Conservation (phyloP, 73 alveolate species). For the Uronychia binucleata region DNA sequence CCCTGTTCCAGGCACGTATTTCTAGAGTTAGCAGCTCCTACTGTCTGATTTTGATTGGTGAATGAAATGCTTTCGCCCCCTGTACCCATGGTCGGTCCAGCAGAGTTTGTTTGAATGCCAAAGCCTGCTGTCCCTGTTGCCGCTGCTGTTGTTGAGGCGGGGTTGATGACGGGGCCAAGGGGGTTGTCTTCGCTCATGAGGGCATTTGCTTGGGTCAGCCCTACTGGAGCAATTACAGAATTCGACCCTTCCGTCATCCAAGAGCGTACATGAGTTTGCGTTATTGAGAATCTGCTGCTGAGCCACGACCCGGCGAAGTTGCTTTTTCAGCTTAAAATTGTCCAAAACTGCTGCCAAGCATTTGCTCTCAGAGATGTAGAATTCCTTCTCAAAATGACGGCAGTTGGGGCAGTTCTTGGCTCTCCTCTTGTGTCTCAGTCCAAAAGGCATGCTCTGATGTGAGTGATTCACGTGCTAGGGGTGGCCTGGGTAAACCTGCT, state of each 20-base stretch:
- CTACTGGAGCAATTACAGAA: background rate
- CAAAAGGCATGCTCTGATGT: background rate
- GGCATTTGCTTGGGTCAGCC: background rate
- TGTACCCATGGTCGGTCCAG: background rate
- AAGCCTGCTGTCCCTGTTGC: background rate
- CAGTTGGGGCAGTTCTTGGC: background rate
- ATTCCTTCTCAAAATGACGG: slow-evolving; percentile 1
- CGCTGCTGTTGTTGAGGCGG: background rate
- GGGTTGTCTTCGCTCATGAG: background rate
- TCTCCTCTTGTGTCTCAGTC: background rate
- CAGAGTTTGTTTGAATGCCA: background rate
- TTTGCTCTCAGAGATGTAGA: background rate
- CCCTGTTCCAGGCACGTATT: slow-evolving; percentile 45
- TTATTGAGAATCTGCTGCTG: background rate
- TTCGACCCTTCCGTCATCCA: background rate
- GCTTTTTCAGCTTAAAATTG: background rate
- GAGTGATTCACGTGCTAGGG: background rate
- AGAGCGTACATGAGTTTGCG: slow-evolving; percentile 2
- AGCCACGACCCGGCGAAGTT: background rate
- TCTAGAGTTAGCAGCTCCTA: background rate
- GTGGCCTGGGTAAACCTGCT: background rate
- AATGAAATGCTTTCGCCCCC: slow-evolving; percentile 4
- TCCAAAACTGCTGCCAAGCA: background rate
- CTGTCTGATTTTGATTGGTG: slow-evolving; percentile 2
- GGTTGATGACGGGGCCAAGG: background rate